These are phyloP conservation scores for Scortechinia acanthostroma DNA, from an alignment of 2,329 filamentous ascomycete genomes.

Conservation along the genomic window DNA sequence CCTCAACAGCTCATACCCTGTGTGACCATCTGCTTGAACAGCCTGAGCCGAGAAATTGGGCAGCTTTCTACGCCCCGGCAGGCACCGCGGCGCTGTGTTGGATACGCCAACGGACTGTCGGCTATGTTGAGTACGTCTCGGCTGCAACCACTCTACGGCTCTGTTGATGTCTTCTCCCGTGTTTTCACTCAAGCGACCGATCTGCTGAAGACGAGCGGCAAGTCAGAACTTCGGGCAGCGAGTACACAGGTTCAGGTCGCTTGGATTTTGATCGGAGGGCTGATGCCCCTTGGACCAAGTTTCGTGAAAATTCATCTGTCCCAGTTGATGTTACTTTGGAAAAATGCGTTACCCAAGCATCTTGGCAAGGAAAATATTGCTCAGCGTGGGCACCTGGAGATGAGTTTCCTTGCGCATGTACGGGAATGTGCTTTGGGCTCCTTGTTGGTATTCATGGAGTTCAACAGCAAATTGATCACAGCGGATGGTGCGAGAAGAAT, in stretches of 20 bases:
- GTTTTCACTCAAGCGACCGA: constrained; percentile 87
- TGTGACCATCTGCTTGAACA: constrained; percentile 94
- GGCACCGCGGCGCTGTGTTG: constrained; percentile 76
- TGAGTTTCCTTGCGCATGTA: constrained; percentile 88
- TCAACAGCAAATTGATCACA: constrained; percentile 84
- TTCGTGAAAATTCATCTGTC: constrained; percentile 98
- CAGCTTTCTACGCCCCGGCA: constrained; percentile 70
- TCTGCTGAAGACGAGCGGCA: constrained; percentile 83
- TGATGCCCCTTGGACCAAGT: constrained; percentile 94
- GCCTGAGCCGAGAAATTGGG: constrained; percentile 76
- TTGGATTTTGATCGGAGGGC: constrained; percentile 90
- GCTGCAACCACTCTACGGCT: constrained; percentile 82
- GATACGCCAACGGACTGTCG: constrained; percentile 85
- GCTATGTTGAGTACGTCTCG: constrained; percentile 86
- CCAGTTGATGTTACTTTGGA: constrained; percentile 88
- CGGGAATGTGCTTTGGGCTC: constrained; percentile 89
- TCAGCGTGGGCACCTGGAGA: constrained; percentile 76
- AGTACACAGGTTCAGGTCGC: constrained; percentile 95
- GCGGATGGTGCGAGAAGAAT: constrained; percentile 90
- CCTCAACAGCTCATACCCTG: constrained; percentile 86
- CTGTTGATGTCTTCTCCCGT: constrained; percentile 87
- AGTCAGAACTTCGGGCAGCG: constrained; percentile 82
- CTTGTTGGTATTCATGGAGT: constrained; percentile 85
- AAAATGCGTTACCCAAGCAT: constrained; percentile 90
- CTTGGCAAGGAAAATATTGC: constrained; percentile 86